Evolutionary conservation across 2,329 filamentous ascomycete genomes (phyloP).

Genomic region (Aspergillus sp.): DNA sequence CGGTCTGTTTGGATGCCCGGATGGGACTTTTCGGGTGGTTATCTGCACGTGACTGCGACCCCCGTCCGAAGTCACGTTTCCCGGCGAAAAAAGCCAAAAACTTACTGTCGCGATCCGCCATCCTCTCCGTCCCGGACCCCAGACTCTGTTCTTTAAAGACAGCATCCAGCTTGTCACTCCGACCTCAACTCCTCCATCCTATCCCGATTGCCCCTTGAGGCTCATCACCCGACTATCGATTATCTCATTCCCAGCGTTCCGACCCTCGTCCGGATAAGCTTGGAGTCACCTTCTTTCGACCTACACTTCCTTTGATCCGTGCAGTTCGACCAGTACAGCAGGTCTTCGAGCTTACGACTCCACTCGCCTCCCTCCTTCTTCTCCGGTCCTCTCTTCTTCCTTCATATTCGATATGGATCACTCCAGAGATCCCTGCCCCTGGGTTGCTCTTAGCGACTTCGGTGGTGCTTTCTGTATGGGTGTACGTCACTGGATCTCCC

Average conservation of each 20-base stretch:
- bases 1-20: conserved; percentile 16
- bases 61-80: conserved; percentile 24
- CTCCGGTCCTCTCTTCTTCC: background rate
- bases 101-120: conserved; percentile 20
- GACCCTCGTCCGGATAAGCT: background rate
- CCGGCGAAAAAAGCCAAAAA: conserved; percentile 26
- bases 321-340: conserved; percentile 14
- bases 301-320: conserved; percentile 9
- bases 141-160: conserved; percentile 14
- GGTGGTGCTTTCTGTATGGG: conserved; percentile 97
- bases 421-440: conserved; percentile 93
- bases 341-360: conserved; percentile 9
- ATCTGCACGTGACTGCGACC: conserved; percentile 18
- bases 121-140: conserved; percentile 19
- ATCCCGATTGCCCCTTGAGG: background rate
- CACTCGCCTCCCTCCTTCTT: conserved; percentile 1
- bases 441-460: conserved; percentile 95
- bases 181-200: background rate
- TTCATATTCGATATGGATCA: conserved; percentile 71
- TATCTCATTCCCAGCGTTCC: background rate
- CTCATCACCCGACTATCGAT: background rate
- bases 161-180: conserved; percentile 5
- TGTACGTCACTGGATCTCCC: conserved; percentile 56
- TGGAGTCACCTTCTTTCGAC: conserved; percentile 6
- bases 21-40: conserved; percentile 17